Conservation (phyloP, 2,329 filamentous ascomycete genomes). For the Aspergillus sp. region DNA sequence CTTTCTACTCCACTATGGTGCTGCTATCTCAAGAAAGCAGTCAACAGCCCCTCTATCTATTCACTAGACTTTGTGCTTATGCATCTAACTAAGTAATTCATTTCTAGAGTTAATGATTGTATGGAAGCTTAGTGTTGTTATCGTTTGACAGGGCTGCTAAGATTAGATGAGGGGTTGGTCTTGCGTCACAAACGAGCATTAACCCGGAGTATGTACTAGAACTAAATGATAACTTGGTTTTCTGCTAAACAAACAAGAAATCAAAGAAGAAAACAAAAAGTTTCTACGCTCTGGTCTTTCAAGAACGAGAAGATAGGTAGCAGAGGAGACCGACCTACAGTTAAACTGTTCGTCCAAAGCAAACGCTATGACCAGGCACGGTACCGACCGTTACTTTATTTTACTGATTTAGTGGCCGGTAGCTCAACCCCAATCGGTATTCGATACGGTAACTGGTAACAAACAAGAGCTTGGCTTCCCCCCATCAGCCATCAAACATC, state of each 20-base stretch:
- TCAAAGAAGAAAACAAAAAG: background rate
- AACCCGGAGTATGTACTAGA: background rate
- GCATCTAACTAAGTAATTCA: background rate
- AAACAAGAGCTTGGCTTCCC: conserved; percentile 4
- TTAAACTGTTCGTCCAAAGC: background rate
- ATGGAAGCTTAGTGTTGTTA: background rate
- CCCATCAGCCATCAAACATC: conserved; percentile 1
- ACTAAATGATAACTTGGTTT: background rate
- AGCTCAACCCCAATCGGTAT: background rate
- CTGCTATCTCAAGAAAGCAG: background rate
- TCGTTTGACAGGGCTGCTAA: background rate
- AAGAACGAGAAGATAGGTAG: background rate
- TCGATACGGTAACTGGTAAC: background rate
- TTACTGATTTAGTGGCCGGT: background rate
- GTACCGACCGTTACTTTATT: background rate
- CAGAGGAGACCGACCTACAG: background rate
- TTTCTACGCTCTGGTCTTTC: background rate
- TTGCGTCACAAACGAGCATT: background rate
- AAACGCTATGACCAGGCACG: background rate
- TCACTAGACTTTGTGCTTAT: too few species aligned
- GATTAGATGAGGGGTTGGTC: conserved; percentile 5
- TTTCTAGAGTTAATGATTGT: background rate
- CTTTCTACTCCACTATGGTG: background rate
- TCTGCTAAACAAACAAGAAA: background rate
- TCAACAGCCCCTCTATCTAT: too few species aligned